Evolutionary conservation across 345 rosid species (phyloP), one percentile per base, ranked within the genome.

Genomic region (Tarenaya hassleriana): DNA sequence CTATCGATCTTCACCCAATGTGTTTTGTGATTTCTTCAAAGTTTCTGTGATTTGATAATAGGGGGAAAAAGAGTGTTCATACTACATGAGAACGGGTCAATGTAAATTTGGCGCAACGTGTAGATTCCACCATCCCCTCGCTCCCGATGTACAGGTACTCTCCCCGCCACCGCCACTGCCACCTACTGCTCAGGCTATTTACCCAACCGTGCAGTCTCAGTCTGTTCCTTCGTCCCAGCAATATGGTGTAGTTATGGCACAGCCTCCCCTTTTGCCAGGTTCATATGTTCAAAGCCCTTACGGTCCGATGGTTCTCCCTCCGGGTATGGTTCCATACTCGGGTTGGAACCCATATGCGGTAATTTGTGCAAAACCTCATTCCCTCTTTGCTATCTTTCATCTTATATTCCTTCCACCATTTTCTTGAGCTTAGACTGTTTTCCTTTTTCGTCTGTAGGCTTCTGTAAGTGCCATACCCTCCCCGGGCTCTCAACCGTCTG

Each of bases 1-100:
- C 0, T 14, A 6, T 43, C 31, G 8, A 3, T 50, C 47, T 37
- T 37, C 41, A 2, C 4, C 41, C 38, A 0, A 29, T 41, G 38
- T 42, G 32, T 8, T 62, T 51, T 53, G 16, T 40, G 38, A 40
- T 34, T 55, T 47, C 48, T 52, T 60, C 32, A 60, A 27, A 49
- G 33, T 20, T 49, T 17, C 13, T n/a, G 40, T 37, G n/a, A 15
- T 8, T 64, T 37, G 34, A 16, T 64, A 46, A 62, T 83, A 94
- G 99, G 94, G 88, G 37, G 95, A 86, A 63, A 94, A 76, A 63
- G 95, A 86, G 59, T 94, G 99, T 62, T 73, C 89, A 31, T 88
- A 86, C 56, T 94, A 81, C 69, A 55, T 82, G 73, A 85, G 86
- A 74, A 94, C 92, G 0, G 87, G 94, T 59, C 87, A 78, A 19